Evolutionary conservation across 768 basidiomycete genomes (phyloP).

Genomic region (Fibroporia radiculosa): DNA sequence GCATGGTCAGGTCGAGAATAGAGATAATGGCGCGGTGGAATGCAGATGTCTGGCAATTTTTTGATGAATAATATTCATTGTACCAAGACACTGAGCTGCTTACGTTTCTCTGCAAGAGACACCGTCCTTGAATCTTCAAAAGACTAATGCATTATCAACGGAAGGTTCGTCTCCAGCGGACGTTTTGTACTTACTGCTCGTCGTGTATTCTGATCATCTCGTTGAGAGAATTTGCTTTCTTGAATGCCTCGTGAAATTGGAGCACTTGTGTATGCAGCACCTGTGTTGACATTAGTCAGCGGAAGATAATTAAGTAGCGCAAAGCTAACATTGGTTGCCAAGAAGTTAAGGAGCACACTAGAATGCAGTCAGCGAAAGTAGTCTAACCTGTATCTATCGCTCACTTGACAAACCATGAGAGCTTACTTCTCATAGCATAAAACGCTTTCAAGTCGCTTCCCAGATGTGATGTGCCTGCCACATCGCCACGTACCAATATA

Average conservation of each 20-base stretch:
- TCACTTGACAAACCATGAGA: constrained; percentile 84
- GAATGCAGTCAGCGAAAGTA: too few species aligned
- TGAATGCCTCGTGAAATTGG: constrained; percentile 51
- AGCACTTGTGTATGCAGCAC: constrained; percentile 60
- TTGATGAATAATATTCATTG: neutral
- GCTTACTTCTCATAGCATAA: constrained; percentile 66
- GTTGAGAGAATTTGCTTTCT: constrained; percentile 55
- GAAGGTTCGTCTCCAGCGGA: neutral
- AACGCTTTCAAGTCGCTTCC: constrained; percentile 55
- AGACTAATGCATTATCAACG: constrained; percentile 33
- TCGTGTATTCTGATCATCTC: constrained; percentile 67
- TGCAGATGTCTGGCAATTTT: constrained; percentile 49
- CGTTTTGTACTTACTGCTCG: constrained; percentile 46
- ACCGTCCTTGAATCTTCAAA: constrained; percentile 50
- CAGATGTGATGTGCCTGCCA: constrained; percentile 24
- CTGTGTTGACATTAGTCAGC: constrained; percentile 26
- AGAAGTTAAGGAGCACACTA: constrained; percentile 60
- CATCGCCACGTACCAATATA: constrained; percentile 54
- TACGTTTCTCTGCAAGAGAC: constrained; percentile 59
- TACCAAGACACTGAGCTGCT: constrained; percentile 9
- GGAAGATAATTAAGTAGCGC: neutral
- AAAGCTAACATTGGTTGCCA: constrained; percentile 59
- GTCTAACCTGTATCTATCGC: too few species aligned
- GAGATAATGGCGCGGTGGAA: constrained; percentile 60
- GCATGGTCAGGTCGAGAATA: constrained; percentile 66